Base-by-base conservation (phyloP, 2,329 filamentous ascomycete genomes). In the Fusarium musae region DNA sequence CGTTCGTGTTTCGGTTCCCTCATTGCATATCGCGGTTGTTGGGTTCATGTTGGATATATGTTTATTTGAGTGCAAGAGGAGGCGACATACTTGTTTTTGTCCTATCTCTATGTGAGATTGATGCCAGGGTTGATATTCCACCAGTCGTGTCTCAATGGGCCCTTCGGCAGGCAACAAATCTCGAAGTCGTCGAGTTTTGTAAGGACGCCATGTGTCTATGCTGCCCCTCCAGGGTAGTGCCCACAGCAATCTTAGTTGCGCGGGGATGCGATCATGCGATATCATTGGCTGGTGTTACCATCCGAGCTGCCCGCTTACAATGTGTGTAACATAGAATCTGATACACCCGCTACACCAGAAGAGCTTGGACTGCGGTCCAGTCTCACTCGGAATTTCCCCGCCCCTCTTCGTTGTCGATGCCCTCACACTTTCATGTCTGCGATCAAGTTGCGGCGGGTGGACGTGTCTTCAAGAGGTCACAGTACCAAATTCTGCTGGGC, bases 381-480 rank as follows among this genome's bases (percentile, higher is more conserved):
- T 66, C 50, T 65, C 54, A 60, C 47, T 57, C 67, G 54, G 50
- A 72, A 63, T 43, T 70, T 66, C 66, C 63, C 70, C 74, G 74
- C 70, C 67, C 66, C 63, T 74, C 60, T 61, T 43, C 47, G 57
- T 67, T 66, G 54, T 59, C 52, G 59, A 69, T 67, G 40, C 58
- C 36, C 40, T 64, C 66, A 47, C 46, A 17, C 23, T 30, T 43
- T 61, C 26, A 36, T 32, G 26, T 42, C 32, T 47, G 42, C 21
- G 5, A 9, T n/a, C 43, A 49, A 42, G 42, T 23, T 30, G 54
- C 21, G 37, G 50, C n/a, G 36, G 58, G 21, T 49, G 36, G 26
- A 34, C n/a, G 39, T 50, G 53, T 30, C n/a, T 16, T 21, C 50
- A 49, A 68, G 49, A 43, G 50, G 54, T 34, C 34, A 30, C 40